Evolutionary conservation across 1,284 basidiomycete genomes (phyloP).

Genomic region (Leccinum pachyderme): DNA sequence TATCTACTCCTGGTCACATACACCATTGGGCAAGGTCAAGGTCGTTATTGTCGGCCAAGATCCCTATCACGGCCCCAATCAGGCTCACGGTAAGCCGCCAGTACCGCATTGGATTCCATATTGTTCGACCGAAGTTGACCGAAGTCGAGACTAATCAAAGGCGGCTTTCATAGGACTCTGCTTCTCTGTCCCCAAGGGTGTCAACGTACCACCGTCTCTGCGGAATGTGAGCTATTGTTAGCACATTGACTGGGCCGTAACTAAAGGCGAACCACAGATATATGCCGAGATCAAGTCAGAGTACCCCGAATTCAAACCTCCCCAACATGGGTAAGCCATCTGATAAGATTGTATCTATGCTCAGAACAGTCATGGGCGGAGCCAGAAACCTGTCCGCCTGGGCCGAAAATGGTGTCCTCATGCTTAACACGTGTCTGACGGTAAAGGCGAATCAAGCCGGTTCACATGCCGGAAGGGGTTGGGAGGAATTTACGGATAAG

Average conservation of each 20-base stretch:
- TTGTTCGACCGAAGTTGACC: not conserved
- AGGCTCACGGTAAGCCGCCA: slow-evolving; percentile 63
- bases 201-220: slow-evolving; percentile 76
- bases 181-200: slow-evolving; percentile 82
- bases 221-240: slow-evolving; percentile 56
- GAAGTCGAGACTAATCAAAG: slow-evolving; percentile 13
- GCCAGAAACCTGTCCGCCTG: slow-evolving; percentile 73
- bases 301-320: slow-evolving; percentile 77
- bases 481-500: slow-evolving; percentile 83
- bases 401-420: slow-evolving; percentile 87
- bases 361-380: slow-evolving; percentile 11
- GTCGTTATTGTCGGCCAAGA: slow-evolving; percentile 83
- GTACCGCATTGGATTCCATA: slow-evolving; percentile 1
- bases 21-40: slow-evolving; percentile 73
- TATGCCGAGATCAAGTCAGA: slow-evolving; percentile 86
- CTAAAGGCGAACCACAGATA: slow-evolving; percentile 51
- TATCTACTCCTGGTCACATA: slow-evolving; percentile 82
- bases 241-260: slow-evolving; percentile 7
- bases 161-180: slow-evolving; percentile 56
- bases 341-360: slow-evolving; percentile 22
- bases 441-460: slow-evolving; percentile 75
- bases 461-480: slow-evolving; percentile 84
- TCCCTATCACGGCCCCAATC: slow-evolving; percentile 66
- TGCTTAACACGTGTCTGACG: slow-evolving; percentile 90
- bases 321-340: slow-evolving; percentile 77